These are phyloP conservation scores for Flaveria ramosissima DNA, from an alignment of 129 eudicot genomes.

Conservation along the genomic window DNA sequence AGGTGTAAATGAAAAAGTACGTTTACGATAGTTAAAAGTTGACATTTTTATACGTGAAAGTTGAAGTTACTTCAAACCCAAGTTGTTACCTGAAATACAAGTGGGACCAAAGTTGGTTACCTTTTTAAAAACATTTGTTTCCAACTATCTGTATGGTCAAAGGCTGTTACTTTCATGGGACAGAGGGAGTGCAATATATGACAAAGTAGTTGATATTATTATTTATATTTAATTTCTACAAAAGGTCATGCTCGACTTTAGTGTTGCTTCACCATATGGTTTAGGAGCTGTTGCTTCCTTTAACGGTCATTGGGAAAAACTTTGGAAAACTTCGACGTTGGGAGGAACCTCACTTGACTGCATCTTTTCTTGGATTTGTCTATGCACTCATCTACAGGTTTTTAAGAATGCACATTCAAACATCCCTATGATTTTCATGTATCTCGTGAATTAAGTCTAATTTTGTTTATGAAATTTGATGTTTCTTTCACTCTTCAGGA, in stretches of 20 bases:
- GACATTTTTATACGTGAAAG: neutral
- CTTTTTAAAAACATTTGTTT: neutral
- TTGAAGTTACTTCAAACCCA: neutral
- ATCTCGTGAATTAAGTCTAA: neutral
- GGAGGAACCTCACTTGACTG: slow-evolving; percentile 83
- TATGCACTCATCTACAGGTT: slow-evolving; percentile 81
- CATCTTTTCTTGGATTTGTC: slow-evolving; percentile 72
- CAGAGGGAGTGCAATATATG: neutral
- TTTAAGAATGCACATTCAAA: slow-evolving; percentile 8
- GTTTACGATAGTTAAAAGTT: no score
- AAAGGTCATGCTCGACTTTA: slow-evolving; percentile 21
- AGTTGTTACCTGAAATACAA: neutral
- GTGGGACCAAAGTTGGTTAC: neutral
- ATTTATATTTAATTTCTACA: neutral
- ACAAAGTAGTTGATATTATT: neutral
- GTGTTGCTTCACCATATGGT: slow-evolving; percentile 15
- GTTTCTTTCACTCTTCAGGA: slow-evolving; percentile 45
- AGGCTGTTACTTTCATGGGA: neutral
- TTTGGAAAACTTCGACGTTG: slow-evolving; percentile 74
- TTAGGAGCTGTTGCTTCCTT: slow-evolving; percentile 87
- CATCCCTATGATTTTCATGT: neutral
- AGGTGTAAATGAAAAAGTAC: no score
- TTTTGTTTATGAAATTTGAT: neutral
- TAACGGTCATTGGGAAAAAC: slow-evolving; percentile 52
- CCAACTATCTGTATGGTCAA: slow-evolving; percentile 2